Conservation (phyloP, 208 protist species). For the Angomonas ambiguus region DNA sequence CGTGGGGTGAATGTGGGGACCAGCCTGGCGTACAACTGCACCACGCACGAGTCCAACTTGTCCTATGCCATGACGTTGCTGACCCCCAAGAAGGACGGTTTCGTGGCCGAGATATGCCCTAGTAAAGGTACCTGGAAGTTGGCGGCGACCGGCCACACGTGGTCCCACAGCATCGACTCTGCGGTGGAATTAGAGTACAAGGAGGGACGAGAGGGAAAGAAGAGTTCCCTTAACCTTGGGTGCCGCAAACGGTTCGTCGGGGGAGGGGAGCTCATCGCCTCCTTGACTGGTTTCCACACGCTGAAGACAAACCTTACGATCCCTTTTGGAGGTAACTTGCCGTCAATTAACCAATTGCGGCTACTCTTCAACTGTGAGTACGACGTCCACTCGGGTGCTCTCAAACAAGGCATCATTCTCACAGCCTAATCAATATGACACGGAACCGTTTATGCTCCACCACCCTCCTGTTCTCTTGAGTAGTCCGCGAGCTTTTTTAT, state of each 20-base stretch:
- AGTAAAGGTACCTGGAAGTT: slow-evolving; percentile 83
- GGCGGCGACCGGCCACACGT: slow-evolving; percentile 51
- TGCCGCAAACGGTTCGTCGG: slow-evolving; percentile 63
- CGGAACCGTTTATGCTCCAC: not conserved
- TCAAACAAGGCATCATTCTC: slow-evolving; percentile 81
- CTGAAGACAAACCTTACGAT: slow-evolving; percentile 66
- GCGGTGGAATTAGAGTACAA: slow-evolving; percentile 78
- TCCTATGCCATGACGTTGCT: slow-evolving; percentile 57
- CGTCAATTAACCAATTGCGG: slow-evolving; percentile 65
- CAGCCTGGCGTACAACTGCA: slow-evolving; percentile 54
- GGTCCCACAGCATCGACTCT: slow-evolving; percentile 59
- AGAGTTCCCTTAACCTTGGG: slow-evolving; percentile 65
- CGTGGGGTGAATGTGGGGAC: slow-evolving; percentile 78
- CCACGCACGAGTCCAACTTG: slow-evolving; percentile 54
- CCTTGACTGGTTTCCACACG: slow-evolving; percentile 52
- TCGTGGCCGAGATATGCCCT: slow-evolving; percentile 62
- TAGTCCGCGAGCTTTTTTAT: not conserved
- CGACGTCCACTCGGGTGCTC: slow-evolving; percentile 59
- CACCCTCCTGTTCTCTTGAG: not conserved
- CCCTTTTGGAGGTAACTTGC: slow-evolving; percentile 76
- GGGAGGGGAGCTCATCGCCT: slow-evolving; percentile 48
- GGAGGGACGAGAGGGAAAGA: slow-evolving; percentile 55
- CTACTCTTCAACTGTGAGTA: slow-evolving; percentile 71
- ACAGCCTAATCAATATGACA: slow-evolving; percentile 36
- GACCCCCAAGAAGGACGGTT: slow-evolving; percentile 55